phyloP scores from a whole-genome alignment of 129 eudicot species.

The Flaveria bidentis region DNA sequence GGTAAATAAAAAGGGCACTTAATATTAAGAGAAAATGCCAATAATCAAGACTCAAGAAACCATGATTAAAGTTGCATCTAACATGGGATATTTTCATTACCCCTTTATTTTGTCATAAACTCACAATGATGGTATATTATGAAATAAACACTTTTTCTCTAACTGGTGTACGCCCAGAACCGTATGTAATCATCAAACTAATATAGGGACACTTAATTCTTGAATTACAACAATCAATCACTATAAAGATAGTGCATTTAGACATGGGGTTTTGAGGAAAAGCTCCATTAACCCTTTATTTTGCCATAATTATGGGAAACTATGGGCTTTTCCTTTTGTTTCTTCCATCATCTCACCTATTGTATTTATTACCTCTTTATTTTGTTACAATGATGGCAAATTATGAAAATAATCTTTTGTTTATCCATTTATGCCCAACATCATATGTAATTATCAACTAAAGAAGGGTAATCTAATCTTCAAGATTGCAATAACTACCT shows the following conservation, averaged over 20 bases:
- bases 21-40: not conserved
- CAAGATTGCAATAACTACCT: slow-evolving; percentile 20
- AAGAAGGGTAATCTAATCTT: slow-evolving; percentile 28
- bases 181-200: slow-evolving; percentile 33
- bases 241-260: slow-evolving; percentile 22
- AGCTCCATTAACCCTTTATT: slow-evolving; percentile 20
- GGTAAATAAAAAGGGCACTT: not conserved
- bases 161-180: slow-evolving; percentile 24
- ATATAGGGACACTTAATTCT: not conserved
- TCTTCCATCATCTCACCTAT: slow-evolving; percentile 18
- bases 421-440: slow-evolving; percentile 29
- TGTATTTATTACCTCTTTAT: slow-evolving; percentile 29
- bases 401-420: slow-evolving; percentile 33
- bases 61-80: slow-evolving; percentile 5
- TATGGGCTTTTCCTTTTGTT: slow-evolving; percentile 27
- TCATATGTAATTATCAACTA: slow-evolving; percentile 31
- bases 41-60: slow-evolving; percentile 6
- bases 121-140: slow-evolving; percentile 28
- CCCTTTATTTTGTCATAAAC: slow-evolving; percentile 27
- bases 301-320: slow-evolving; percentile 13
- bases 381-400: slow-evolving; percentile 38
- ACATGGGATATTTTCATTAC: slow-evolving; percentile 25
- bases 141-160: slow-evolving; percentile 18
- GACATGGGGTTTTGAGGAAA: slow-evolving; percentile 29
- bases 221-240: slow-evolving; percentile 12